A percentile compares a stretch with the other conserved stretches of the same genome.
phyloP scores from a whole-genome alignment of 2,329 filamentous ascomycete species.

The Xylaria sp. region DNA sequence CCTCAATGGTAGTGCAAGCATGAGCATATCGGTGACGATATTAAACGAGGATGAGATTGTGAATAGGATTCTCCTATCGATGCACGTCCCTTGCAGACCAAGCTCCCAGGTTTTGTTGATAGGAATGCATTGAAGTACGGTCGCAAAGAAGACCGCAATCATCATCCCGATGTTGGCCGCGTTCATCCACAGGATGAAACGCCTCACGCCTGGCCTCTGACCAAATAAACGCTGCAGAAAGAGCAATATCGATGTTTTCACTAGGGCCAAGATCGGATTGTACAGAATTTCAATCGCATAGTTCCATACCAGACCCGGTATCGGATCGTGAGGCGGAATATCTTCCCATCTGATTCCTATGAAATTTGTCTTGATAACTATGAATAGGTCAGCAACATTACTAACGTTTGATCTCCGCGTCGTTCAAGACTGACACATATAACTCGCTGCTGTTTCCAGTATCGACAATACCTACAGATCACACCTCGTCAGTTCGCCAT shows the following conservation, averaged over 20 bases:
- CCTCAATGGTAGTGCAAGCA: slow-evolving; percentile 54
- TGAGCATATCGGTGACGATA: slow-evolving; percentile 56
- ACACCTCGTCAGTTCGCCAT: slow-evolving; percentile 15
- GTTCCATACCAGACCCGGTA: slow-evolving; percentile 48
- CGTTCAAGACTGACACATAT: slow-evolving; percentile 40
- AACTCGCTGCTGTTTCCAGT: slow-evolving; percentile 41
- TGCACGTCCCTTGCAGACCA: slow-evolving; percentile 46
- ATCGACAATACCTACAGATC: slow-evolving; percentile 39
- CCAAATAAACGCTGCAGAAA: slow-evolving; percentile 57
- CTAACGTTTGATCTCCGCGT: background rate
- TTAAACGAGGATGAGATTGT: slow-evolving; percentile 53
- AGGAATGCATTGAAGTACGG: slow-evolving; percentile 56
- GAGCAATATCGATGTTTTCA: slow-evolving; percentile 59
- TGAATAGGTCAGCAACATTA: slow-evolving; percentile 13
- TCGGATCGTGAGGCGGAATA: slow-evolving; percentile 41
- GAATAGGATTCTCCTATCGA: slow-evolving; percentile 50
- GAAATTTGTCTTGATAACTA: slow-evolving; percentile 44
- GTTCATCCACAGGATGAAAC: slow-evolving; percentile 50
- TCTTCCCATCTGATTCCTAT: slow-evolving; percentile 39
- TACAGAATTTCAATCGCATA: slow-evolving; percentile 56
- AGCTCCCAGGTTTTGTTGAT: slow-evolving; percentile 51
- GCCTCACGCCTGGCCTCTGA: slow-evolving; percentile 51
- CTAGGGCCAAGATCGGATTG: slow-evolving; percentile 58
- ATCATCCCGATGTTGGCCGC: slow-evolving; percentile 49
- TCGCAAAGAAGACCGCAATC: slow-evolving; percentile 47